Base-by-base conservation (phyloP, 2,329 filamentous ascomycete species). In the Beauveria caledonica region DNA sequence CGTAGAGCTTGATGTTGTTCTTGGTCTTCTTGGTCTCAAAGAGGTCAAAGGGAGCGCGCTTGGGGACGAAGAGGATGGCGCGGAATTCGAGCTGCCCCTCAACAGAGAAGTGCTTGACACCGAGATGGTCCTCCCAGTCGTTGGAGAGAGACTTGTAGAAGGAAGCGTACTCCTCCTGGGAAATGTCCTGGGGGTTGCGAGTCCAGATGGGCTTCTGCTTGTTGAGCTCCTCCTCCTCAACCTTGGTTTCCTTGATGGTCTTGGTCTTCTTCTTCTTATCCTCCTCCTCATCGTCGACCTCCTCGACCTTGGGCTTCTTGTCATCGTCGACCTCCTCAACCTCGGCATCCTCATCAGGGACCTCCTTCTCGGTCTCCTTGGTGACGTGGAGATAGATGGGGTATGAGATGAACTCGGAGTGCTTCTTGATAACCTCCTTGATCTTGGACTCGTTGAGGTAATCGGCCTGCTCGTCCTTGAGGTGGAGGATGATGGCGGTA, bases 1-100 rank as follows among this genome's bases (percentile, higher is more conserved):
- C 94, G 82, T 99, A 99, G 71, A 99, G 88, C 89, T 99, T 99
- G 87, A 99, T 97, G 89, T 99, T 99, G 90, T 97, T 99, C 92
- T 99, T 99, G 76, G 93, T 97, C 89, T 97, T 96, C 91, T 99
- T 99, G 76, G 93, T 97, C 89, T 99, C 94, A 78, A 99, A 99
- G 65, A 99, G 90, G 75, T 99, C 94, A 78, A 99, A 99, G 71
- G 94, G 94, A 78, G 94, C 94, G 73, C 94, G 93, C 90, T 99
- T 97, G 76, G 94, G 94, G 60, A 99, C 93, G 84, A 95, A 99
- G 76, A 99, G 92, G 79, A 99, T 96, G 68, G 94, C 94, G 68
- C 93, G 93, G 92, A 99, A 99, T 83, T 99, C 94, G 68, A 99
- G 92, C 84, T 97, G 94, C 87, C 94, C 94, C 85, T 99, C 94